Evolutionary conservation across 2,329 filamentous ascomycete species (phyloP), one percentile per base, ranked within the genome.

Genomic region (Corinectria fuckeliana): DNA sequence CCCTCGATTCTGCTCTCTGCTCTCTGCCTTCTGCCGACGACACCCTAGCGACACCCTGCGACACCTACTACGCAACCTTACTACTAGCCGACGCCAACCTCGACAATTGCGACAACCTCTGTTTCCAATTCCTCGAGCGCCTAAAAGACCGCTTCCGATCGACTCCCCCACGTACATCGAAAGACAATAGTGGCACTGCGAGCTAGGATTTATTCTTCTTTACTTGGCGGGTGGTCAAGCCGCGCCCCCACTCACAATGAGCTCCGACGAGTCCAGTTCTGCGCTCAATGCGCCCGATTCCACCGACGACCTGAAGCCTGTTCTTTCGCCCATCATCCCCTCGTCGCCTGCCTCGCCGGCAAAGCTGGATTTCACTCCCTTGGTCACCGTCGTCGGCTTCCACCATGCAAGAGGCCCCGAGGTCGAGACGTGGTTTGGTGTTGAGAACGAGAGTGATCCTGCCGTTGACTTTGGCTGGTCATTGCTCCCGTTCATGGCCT

Each of bases 401-500:
- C 91, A 94, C 77, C 91, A 94, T 82, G 90, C 91, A 54, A 83
- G 87, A 74, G 95, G 95, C 8, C 95, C 95, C 28, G 95, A 99
- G 79, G 91, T 98, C 56, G 93, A 98, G 80, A 86, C 84, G 70
- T 98, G 94, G 91, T 92, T 97, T 73, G 93, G 92, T 62, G 86
- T 78, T 25, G 76, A 88, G 18, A 88, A 93, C 68, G 91, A 88
- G 53, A 82, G 80, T 58, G 93, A 97, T 76, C 92, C 94, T 10
- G 91, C 91, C 3, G 81, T 78, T 44, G 90, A 93, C 59, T 94
- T 96, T 78, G 92, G 95, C 73, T 99, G 95, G 95, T 85, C 88
- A 25, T 77, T 97, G 67, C 82, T 99, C 62, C 93, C 95, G 0
- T 99, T 99, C 76, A 97, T 98, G 92, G 95, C 95, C 23, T 79